Evolutionary conservation across 768 basidiomycete genomes (phyloP).

Genomic region (Tricholomella constricta): DNA sequence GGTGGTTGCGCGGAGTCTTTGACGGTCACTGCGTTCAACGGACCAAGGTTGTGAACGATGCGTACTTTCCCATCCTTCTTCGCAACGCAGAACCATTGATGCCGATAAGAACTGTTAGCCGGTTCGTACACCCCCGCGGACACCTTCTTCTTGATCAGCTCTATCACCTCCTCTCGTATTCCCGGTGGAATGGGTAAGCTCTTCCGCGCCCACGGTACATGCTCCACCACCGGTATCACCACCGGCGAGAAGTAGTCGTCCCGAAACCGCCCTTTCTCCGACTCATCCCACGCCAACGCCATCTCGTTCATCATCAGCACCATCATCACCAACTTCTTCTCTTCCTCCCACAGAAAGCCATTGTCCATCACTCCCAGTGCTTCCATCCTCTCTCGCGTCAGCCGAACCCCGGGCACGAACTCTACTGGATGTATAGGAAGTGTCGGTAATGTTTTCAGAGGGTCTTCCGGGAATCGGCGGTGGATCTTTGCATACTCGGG

Average conservation of each 20-base stretch:
- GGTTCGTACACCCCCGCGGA: constrained; percentile 31
- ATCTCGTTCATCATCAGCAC: constrained; percentile 21
- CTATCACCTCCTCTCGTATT: constrained; percentile 20
- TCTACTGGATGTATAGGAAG: constrained; percentile 9
- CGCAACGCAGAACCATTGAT: constrained; percentile 38
- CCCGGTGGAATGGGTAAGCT: constrained; percentile 36
- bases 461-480: constrained; percentile 24
- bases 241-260: constrained; percentile 27
- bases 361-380: constrained; percentile 24
- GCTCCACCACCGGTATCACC: constrained; percentile 32
- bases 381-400: constrained; percentile 24
- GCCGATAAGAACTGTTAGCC: constrained; percentile 37
- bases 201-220: constrained; percentile 31
- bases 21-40: constrained; percentile 38
- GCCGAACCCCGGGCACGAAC: constrained; percentile 19
- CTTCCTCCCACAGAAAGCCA: constrained; percentile 23
- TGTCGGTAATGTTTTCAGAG: constrained; percentile 18
- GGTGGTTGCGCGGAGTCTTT: constrained; percentile 36
- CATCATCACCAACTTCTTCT: not conserved
- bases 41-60: constrained; percentile 41
- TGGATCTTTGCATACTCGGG: constrained; percentile 20
- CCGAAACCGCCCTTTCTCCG: constrained; percentile 19
- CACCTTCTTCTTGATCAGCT: constrained; percentile 31
- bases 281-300: constrained; percentile 32
- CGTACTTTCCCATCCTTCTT: too few species aligned